Evolutionary conservation across 768 basidiomycete species (phyloP).

Genomic region (Russula brevipes): DNA sequence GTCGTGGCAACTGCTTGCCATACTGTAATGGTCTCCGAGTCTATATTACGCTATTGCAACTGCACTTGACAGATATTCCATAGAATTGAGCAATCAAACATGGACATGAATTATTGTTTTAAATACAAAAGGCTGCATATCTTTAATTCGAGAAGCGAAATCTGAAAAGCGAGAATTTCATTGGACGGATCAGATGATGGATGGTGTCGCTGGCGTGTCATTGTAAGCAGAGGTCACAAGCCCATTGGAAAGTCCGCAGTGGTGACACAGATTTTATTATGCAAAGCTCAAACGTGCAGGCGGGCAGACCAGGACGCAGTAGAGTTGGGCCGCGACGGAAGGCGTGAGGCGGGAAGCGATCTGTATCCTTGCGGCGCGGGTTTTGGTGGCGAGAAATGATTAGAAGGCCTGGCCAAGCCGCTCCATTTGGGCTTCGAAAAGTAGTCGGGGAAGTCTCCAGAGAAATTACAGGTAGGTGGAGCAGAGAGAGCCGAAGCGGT

Average conservation of each 20-base stretch:
- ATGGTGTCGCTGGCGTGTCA: constrained; percentile 14
- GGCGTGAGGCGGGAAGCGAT: constrained; percentile 19
- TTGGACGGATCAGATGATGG: background rate
- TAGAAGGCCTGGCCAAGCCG: background rate
- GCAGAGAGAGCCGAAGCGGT: constrained; percentile 14
- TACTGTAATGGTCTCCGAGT: background rate
- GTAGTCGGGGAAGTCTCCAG: constrained; percentile 15
- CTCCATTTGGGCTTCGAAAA: constrained; percentile 9
- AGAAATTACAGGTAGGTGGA: constrained; percentile 21
- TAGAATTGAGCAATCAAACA: constrained; percentile 25
- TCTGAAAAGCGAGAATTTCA: background rate
- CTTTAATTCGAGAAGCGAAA: background rate
- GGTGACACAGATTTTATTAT: background rate
- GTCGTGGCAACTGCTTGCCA: constrained; percentile 7
- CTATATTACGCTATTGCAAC: background rate
- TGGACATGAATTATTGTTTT: background rate
- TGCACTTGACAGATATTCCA: constrained; percentile 13
- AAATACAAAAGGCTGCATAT: background rate
- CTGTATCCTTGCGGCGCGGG: background rate
- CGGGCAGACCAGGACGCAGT: constrained; percentile 15
- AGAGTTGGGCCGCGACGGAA: constrained; percentile 24
- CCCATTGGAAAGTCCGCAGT: background rate
- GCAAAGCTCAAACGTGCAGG: background rate
- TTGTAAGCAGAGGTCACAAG: background rate
- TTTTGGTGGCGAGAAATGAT: background rate